Evolutionary conservation across 495 filamentous ascomycete species (phyloP).

Genomic region (Neurospora tetrasperma): DNA sequence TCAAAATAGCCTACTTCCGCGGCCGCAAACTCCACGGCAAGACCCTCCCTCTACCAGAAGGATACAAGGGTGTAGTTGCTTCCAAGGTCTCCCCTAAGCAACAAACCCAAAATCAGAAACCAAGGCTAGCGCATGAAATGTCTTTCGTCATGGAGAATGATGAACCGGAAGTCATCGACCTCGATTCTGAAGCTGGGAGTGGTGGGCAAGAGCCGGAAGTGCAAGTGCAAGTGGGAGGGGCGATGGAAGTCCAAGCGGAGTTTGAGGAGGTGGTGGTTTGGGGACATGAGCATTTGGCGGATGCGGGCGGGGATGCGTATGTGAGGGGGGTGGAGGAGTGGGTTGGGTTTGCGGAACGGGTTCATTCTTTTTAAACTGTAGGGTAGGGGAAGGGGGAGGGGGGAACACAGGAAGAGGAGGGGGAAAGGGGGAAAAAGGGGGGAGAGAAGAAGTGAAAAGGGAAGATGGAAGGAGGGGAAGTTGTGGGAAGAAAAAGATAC

Average conservation of each 20-base stretch:
- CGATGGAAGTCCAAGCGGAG: conserved; percentile 52
- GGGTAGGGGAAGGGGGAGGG: neutral
- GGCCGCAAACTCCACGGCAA: conserved; percentile 72
- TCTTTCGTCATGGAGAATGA: neutral
- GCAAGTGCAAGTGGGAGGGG: conserved; percentile 36
- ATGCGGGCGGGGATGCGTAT: conserved; percentile 44
- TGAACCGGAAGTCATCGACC: conserved; percentile 4
- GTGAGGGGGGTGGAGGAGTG: conserved; percentile 67
- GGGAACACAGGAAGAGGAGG: neutral
- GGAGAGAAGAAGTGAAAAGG: too few relatives aligned
- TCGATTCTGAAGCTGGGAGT: too few relatives aligned
- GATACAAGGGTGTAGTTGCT: conserved; percentile 55
- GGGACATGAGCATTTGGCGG: conserved; percentile 56
- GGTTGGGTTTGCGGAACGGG: conserved; percentile 60
- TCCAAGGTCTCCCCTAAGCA: conserved; percentile 1
- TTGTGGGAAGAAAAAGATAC: neutral
- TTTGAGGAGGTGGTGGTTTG: conserved; percentile 77
- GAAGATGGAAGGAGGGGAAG: too few relatives aligned
- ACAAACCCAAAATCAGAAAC: neutral
- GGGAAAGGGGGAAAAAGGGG: too few relatives aligned
- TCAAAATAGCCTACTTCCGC: conserved; percentile 61
- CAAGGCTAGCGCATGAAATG: neutral
- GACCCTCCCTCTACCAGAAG: conserved; percentile 55
- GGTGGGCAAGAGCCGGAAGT: conserved; percentile 8
- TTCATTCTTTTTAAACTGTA: conserved; percentile 22